Conservation (phyloP, 1,284 basidiomycete genomes). For the Puccinia sorghi region DNA sequence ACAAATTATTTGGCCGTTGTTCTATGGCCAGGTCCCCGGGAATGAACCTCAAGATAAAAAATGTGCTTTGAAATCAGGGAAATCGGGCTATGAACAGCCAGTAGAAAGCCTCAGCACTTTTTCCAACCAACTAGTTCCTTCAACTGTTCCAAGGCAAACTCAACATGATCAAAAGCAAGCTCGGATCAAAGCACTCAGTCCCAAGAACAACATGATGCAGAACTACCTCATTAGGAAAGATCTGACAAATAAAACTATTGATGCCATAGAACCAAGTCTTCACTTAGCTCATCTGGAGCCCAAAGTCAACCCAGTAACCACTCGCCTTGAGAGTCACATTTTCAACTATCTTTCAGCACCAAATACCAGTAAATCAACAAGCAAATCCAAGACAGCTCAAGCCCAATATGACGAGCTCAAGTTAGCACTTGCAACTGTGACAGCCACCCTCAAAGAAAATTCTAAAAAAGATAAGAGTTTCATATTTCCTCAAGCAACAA, state of each 20-base stretch:
- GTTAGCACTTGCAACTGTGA: neutral
- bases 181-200: neutral
- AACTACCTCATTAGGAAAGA: conserved; percentile 10
- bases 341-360: neutral
- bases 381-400: neutral
- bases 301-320: neutral
- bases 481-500: neutral
- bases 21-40: neutral
- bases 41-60: no score
- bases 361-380: neutral
- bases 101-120: neutral
- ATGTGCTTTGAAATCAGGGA: neutral
- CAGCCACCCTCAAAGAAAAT: neutral
- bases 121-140: neutral
- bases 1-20: neutral
- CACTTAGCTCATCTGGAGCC: neutral
- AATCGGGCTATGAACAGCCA: neutral
- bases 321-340: no score
- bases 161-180: neutral
- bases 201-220: conserved; percentile 17
- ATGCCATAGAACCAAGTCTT: neutral
- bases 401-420: neutral
- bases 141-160: neutral
- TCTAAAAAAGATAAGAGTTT: neutral
- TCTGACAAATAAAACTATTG: neutral